These are phyloP conservation scores for Aspergillus ostianus DNA, from an alignment of 495 filamentous ascomycete genomes.

Conservation along the genomic window DNA sequence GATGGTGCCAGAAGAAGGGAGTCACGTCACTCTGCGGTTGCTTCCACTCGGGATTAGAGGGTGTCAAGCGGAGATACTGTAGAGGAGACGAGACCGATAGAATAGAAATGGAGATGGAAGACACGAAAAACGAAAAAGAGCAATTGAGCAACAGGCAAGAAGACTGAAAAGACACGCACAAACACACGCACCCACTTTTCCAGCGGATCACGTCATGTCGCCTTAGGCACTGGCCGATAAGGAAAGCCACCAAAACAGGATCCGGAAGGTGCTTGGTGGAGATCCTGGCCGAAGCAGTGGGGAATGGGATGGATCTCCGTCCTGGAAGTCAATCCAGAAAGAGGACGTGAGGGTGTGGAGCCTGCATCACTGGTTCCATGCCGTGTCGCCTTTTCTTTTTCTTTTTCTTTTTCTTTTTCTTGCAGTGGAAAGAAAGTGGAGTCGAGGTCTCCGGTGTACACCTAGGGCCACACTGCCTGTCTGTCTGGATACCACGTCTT, in stretches of 20 bases:
- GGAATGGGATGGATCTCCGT: constrained; percentile 16
- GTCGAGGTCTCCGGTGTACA: too few species aligned
- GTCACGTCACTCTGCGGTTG: constrained; percentile 7
- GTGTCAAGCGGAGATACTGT: too few species aligned
- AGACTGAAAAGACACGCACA: background rate
- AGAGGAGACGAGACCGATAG: too few species aligned
- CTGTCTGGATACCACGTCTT: too few species aligned
- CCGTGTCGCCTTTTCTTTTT: too few species aligned
- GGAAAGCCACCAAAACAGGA: constrained; percentile 3
- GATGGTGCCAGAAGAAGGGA: constrained; percentile 2
- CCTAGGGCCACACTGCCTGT: too few species aligned
- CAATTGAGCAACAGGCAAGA: background rate
- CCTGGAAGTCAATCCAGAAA: constrained; percentile 12
- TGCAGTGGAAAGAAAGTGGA: too few species aligned
- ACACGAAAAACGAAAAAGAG: background rate
- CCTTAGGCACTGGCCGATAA: background rate
- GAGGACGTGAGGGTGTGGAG: constrained; percentile 2
- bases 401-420: too few species aligned
- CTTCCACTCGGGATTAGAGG: background rate
- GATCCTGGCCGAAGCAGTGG: constrained; percentile 2
- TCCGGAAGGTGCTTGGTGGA: constrained; percentile 13
- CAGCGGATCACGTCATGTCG: constrained; percentile 12
- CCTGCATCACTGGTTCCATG: too few species aligned
- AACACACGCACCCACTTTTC: background rate
- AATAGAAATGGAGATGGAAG: too few species aligned